These are phyloP conservation scores for Solanum bulbocastanum DNA, from an alignment of 257 asterid genomes.

Conservation along the genomic window DNA sequence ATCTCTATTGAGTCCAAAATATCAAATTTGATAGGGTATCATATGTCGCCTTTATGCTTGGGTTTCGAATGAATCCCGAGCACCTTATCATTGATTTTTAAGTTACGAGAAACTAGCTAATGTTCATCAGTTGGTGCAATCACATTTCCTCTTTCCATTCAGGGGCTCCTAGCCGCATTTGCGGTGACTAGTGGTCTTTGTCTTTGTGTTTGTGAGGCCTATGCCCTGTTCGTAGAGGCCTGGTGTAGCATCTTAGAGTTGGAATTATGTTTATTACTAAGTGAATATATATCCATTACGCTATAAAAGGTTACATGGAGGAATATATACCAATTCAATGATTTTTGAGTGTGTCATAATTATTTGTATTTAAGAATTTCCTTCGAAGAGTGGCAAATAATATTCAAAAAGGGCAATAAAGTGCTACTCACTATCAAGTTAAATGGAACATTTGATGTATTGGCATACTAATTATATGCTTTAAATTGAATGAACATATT, in stretches of 20 bases:
- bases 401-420: too few relatives aligned
- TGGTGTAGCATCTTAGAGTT: neutral
- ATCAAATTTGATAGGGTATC: neutral
- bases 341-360: neutral
- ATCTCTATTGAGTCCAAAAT: too few relatives aligned
- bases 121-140: neutral
- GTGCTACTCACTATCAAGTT: too few relatives aligned
- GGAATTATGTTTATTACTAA: neutral
- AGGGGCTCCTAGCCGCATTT: neutral
- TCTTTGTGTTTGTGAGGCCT: neutral
- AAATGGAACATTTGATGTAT: neutral
- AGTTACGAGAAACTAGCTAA: neutral
- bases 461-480: neutral
- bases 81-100: neutral
- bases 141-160: neutral
- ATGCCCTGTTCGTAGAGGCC: neutral
- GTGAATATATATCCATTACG: neutral
- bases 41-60: neutral
- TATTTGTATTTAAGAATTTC: neutral
- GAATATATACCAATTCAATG: neutral
- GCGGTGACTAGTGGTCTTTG: neutral
- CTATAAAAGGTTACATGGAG: neutral
- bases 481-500: too few relatives aligned
- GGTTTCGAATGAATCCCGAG: neutral
- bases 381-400: neutral